These are phyloP conservation scores for Botrytis byssoidea DNA, from an alignment of 2,329 filamentous ascomycete species.

Conservation along the genomic window DNA sequence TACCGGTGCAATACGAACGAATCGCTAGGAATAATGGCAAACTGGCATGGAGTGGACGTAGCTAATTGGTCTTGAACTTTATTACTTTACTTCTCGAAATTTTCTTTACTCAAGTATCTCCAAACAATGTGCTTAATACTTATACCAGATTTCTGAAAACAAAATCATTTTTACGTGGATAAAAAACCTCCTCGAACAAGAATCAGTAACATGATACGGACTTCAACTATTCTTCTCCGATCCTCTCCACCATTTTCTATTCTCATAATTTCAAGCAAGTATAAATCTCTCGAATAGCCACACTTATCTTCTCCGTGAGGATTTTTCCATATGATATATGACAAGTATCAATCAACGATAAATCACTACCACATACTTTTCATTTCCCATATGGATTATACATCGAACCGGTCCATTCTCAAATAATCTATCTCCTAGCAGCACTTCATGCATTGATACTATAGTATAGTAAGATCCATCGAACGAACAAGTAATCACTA, in stretches of 20 bases:
- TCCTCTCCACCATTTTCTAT: background rate
- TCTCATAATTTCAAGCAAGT: background rate
- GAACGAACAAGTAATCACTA: background rate
- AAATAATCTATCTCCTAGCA: background rate
- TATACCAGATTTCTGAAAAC: background rate
- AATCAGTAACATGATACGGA: background rate
- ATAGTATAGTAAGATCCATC: background rate
- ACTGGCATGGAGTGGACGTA: too few species aligned
- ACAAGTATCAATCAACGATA: background rate
- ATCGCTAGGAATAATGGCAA: background rate
- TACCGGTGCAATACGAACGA: background rate
- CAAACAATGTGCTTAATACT: background rate
- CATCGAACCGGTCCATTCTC: background rate
- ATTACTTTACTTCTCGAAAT: too few species aligned
- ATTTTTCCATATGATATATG: background rate
- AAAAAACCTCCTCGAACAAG: background rate
- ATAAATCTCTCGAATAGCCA: background rate
- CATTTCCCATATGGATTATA: background rate
- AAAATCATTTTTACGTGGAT: background rate
- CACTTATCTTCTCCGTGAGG: background rate
- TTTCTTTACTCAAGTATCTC: background rate
- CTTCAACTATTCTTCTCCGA: fast-evolving
- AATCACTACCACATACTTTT: background rate
- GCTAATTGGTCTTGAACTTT: too few species aligned
- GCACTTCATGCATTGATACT: background rate